Base-by-base conservation (phyloP, 305 asterid genomes). In the Fraxinus dipetala region DNA sequence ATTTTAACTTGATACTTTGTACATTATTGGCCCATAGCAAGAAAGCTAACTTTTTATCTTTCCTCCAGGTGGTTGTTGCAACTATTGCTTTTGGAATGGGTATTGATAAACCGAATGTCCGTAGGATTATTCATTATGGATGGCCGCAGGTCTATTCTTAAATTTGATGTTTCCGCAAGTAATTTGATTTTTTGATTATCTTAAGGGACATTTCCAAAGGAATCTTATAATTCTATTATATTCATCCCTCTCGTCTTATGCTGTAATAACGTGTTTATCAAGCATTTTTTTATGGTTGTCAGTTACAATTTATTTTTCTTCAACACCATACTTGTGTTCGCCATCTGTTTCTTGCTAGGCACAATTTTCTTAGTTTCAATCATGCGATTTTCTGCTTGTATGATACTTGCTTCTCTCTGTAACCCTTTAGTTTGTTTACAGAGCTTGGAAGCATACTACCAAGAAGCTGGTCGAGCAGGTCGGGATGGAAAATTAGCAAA, bases 61-160 rank as follows among this genome's bases (percentile, higher is more conserved):
- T 70, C 48, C 34, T 80, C 79, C 90, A 93, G 96, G 97, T 93
- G 85, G 92, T 93, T 79, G 94, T 93, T 81, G 97, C 97, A 77
- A 93, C 97, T 76, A 83, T 93, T 83, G 97, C 97, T 80, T 93
- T 93, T 90, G 97, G 96, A 77, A 93, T 93, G 97, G 97, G 97
- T 65, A 93, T 93, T 84, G 96, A 93, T 88, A 93, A 93, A 87
- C 85, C 83, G 26, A 91, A 91, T 6, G 95, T 93, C 79, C 88
- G 97, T 36, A 90, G 93, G 85, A 90, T 93, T 83, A 88, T 93
- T 82, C 97, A 93, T 87, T 93, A 93, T 81, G 97, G 97, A 78
- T 93, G 96, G 97, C 97, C 97, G 67, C 97, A 93, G 97, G 97
- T 92, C 85, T 74, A 51, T 24, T 82, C 83, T 78, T 20, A 74